A percentile compares a stretch with the other conserved stretches of the same genome.
Conservation (phyloP, 2,329 filamentous ascomycete species). For the Sarocladium oryzae region DNA sequence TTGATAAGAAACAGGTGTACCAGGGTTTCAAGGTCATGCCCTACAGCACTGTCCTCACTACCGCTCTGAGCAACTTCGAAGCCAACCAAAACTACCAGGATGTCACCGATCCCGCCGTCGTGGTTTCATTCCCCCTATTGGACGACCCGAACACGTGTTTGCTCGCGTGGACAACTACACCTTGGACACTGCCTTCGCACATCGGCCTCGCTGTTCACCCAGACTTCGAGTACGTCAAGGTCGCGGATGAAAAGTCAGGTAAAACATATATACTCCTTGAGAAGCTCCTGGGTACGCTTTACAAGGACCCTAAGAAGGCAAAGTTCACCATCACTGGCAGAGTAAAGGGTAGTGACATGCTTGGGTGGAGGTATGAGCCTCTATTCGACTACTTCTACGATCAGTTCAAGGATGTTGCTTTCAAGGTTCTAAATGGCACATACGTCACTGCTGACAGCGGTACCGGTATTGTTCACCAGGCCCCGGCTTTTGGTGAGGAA, state of each 20-base stretch:
- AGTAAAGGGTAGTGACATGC: slow-evolving; percentile 75
- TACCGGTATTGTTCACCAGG: slow-evolving; percentile 90
- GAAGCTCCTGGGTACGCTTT: slow-evolving; percentile 71
- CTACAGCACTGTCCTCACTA: slow-evolving; percentile 85
- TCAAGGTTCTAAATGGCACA: slow-evolving; percentile 72
- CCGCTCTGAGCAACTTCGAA: slow-evolving; percentile 87
- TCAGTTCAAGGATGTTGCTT: slow-evolving; percentile 78
- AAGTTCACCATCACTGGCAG: slow-evolving; percentile 80
- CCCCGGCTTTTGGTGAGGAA: slow-evolving; percentile 90
- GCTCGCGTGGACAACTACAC: slow-evolving; percentile 85
- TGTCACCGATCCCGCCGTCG: slow-evolving; percentile 82
- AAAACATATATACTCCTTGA: slow-evolving; percentile 84
- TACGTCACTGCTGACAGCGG: slow-evolving; percentile 89
- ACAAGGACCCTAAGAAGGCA: slow-evolving; percentile 93
- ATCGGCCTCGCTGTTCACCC: slow-evolving; percentile 71
- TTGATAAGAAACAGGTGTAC: slow-evolving; percentile 84
- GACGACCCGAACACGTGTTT: slow-evolving; percentile 69
- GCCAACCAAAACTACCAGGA: slow-evolving; percentile 93
- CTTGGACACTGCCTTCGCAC: slow-evolving; percentile 79
- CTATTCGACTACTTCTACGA: slow-evolving; percentile 87
- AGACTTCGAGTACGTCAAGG: slow-evolving; percentile 81
- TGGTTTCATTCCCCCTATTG: slow-evolving; percentile 79
- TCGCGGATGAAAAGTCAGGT: slow-evolving; percentile 72
- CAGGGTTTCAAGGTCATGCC: slow-evolving; percentile 91
- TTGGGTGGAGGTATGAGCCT: slow-evolving; percentile 83